Percentiles rank a stretch among this genome's conserved stretches.
phyloP scores from a whole-genome alignment of 768 basidiomycete genomes.

The Collybia nuda region DNA sequence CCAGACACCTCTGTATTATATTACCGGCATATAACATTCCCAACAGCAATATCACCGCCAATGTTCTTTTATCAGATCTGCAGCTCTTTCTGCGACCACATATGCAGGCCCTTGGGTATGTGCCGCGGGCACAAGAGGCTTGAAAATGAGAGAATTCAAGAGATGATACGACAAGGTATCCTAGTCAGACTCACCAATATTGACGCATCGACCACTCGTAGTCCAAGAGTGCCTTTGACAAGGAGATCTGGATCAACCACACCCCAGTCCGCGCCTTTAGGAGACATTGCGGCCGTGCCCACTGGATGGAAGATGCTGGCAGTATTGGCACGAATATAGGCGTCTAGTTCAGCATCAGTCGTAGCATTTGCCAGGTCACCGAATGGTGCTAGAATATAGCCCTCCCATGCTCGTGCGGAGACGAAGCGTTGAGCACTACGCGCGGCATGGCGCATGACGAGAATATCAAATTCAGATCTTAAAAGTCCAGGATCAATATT shows the following conservation, averaged over 20 bases:
- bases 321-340: slow-evolving; percentile 16
- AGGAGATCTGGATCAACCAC: slow-evolving; percentile 30
- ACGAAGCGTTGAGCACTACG: slow-evolving; percentile 8
- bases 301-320: slow-evolving; percentile 18
- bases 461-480: neutral
- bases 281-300: slow-evolving; percentile 25
- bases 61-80: slow-evolving; percentile 13
- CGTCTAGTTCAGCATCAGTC: slow-evolving; percentile 19
- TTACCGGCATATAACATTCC: no score
- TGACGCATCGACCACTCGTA: slow-evolving; percentile 34
- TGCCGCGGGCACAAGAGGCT: slow-evolving; percentile 5
- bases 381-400: slow-evolving; percentile 5
- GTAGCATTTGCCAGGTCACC: slow-evolving; percentile 1
- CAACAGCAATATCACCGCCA: no score
- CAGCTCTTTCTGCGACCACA: slow-evolving; percentile 16
- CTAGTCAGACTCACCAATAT: slow-evolving; percentile 21
- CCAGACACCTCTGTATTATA: no score
- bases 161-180: no score
- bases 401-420: slow-evolving; percentile 3
- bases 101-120: slow-evolving; percentile 15
- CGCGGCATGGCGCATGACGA: slow-evolving; percentile 14
- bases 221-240: slow-evolving; percentile 24
- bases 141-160: no score
- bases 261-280: slow-evolving; percentile 18
- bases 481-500: neutral